Evolutionary conservation across 73 alveolate genomes (phyloP).

Genomic region (Stentor roeselii): DNA sequence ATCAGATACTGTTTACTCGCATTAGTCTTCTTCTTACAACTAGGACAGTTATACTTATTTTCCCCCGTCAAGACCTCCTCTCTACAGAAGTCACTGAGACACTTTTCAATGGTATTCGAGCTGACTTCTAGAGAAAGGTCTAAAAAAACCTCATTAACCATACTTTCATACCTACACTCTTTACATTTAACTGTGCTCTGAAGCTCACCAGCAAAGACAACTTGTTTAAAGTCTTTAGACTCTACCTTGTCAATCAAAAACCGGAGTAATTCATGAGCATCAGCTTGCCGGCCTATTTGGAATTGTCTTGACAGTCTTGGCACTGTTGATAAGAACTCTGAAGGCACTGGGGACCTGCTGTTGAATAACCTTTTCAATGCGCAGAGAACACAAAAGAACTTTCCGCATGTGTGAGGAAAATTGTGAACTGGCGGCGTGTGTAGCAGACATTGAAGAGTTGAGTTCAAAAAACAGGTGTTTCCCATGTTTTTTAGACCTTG

Average conservation of each 20-base stretch:
- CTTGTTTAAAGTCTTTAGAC: slow-evolving; percentile 3
- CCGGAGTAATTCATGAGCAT: slow-evolving; percentile 8
- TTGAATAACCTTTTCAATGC: slow-evolving; percentile 1
- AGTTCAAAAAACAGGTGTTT: slow-evolving; percentile 60
- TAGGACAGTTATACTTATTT: slow-evolving; percentile 76
- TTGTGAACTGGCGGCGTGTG: slow-evolving; percentile 46
- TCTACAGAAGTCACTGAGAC: slow-evolving; percentile 41
- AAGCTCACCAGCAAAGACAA: neutral
- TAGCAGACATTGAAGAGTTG: slow-evolving; percentile 51
- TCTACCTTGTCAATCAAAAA: neutral
- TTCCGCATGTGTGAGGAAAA: neutral
- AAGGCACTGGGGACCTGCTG: slow-evolving; percentile 1
- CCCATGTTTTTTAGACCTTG: slow-evolving; percentile 41
- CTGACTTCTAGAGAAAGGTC: slow-evolving; percentile 27
- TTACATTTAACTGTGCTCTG: slow-evolving; percentile 22
- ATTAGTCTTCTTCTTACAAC: slow-evolving; percentile 70
- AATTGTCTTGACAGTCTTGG: slow-evolving; percentile 10
- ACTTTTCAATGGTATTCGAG: slow-evolving; percentile 33
- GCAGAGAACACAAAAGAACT: slow-evolving; percentile 1
- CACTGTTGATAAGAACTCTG: neutral
- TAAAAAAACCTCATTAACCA: neutral
- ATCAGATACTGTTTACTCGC: slow-evolving; percentile 79
- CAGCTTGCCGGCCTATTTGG: slow-evolving; percentile 21
- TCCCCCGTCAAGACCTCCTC: slow-evolving; percentile 51
- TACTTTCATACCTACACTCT: neutral